Conservation (phyloP, 352 stramenopile species). For the Pythium dissotocum region DNA sequence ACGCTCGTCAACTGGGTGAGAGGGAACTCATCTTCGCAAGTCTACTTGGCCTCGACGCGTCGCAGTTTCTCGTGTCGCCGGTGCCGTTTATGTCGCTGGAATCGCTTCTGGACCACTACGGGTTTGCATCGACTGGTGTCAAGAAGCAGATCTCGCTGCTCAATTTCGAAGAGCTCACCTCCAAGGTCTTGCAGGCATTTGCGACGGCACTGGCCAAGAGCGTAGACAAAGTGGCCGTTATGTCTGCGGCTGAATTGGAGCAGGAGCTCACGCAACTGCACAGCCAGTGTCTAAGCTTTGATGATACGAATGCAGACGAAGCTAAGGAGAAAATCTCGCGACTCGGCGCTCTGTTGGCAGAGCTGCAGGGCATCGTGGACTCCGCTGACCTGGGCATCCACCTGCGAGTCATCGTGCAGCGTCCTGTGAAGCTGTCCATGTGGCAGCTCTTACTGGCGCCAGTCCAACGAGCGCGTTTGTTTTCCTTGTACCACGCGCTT, state of each 20-base stretch:
- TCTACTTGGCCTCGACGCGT: constrained; percentile 1
- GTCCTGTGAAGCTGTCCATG: constrained; percentile 33
- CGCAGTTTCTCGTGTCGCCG: constrained; percentile 17
- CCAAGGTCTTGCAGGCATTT: constrained; percentile 17
- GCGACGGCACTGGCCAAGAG: constrained; percentile 3
- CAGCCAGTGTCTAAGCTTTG: background rate
- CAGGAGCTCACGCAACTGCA: constrained; percentile 6
- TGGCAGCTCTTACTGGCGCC: constrained; percentile 46
- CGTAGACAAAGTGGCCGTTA: constrained; percentile 3
- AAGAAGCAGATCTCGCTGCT: constrained; percentile 40
- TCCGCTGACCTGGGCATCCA: constrained; percentile 29
- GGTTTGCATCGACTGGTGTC: constrained; percentile 24
- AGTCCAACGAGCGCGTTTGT: constrained; percentile 38
- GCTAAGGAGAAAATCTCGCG: background rate
- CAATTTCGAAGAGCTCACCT: constrained; percentile 18
- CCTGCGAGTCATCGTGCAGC: constrained; percentile 28
- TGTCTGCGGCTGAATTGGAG: constrained; percentile 31
- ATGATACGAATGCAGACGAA: background rate
- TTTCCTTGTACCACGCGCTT: constrained; percentile 33
- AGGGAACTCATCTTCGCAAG: background rate
- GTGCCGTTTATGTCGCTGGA: constrained; percentile 35
- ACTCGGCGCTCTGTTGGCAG: background rate
- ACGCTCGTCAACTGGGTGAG: background rate
- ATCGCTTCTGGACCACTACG: constrained; percentile 39
- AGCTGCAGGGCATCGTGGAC: constrained; percentile 27